Conservation (phyloP, 257 asterid species). For the Phtheirospermum japonicum region DNA sequence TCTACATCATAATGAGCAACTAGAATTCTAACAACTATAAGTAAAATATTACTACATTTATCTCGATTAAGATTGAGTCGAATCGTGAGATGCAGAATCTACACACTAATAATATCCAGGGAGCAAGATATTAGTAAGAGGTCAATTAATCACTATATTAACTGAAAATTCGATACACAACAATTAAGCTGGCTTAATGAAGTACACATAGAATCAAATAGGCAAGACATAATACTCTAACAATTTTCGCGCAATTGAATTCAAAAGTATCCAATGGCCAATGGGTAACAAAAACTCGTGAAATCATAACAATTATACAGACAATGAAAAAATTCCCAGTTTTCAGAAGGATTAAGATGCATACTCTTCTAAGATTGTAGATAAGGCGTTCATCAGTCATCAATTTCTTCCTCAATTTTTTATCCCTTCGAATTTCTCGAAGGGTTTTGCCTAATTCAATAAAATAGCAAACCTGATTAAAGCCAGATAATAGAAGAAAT, state of each 20-base stretch:
- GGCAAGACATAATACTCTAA: not conserved
- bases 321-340: not conserved
- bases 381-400: slow-evolving; percentile 79
- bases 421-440: slow-evolving; percentile 84
- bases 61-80: no score
- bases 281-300: not conserved
- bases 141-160: no score
- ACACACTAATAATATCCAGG: no score
- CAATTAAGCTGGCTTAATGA: no score
- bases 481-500: slow-evolving; percentile 41
- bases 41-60: no score
- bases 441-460: slow-evolving; percentile 63
- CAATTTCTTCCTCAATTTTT: slow-evolving; percentile 52
- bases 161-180: no score
- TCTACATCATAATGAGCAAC: no score
- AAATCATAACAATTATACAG: not conserved
- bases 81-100: no score
- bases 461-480: slow-evolving; percentile 55
- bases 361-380: slow-evolving; percentile 79
- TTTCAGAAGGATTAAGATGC: slow-evolving; percentile 14
- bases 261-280: not conserved
- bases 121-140: no score
- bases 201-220: not conserved
- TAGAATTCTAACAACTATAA: no score
- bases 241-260: no score